These are phyloP conservation scores for Fusarium sp. DNA, from an alignment of 2,329 filamentous ascomycete genomes.

Conservation along the genomic window DNA sequence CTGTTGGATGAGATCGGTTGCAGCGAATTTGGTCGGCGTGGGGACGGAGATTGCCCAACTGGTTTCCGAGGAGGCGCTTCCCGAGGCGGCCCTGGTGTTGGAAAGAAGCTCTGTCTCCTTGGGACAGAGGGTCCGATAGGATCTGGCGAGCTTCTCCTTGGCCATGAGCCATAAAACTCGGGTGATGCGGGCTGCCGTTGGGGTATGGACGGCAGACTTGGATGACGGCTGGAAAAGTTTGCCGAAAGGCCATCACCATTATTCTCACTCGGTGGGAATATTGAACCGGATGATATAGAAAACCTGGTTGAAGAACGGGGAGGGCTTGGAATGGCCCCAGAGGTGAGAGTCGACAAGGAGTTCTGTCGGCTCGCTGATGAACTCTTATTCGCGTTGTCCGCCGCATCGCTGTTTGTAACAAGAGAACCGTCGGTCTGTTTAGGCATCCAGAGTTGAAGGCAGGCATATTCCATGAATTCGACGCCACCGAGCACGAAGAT, in stretches of 20 bases:
- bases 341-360: conserved; percentile 27
- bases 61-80: conserved; percentile 28
- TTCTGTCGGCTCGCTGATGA: conserved; percentile 21
- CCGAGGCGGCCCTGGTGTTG: conserved; percentile 11
- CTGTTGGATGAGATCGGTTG: conserved; percentile 10
- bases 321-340: neutral
- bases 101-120: conserved; percentile 21
- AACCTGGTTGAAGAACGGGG: conserved; percentile 6
- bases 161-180: conserved; percentile 29
- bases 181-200: conserved; percentile 31
- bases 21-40: conserved; percentile 26
- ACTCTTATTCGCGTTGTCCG: conserved; percentile 13
- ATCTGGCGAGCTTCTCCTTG: conserved; percentile 28
- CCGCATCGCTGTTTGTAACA: conserved; percentile 42
- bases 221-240: conserved; percentile 15
- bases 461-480: conserved; percentile 43
- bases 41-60: conserved; percentile 32
- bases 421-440: conserved; percentile 43
- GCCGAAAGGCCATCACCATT: conserved; percentile 8
- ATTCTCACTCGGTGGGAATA: conserved; percentile 1
- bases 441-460: conserved; percentile 48
- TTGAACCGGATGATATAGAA: neutral
- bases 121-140: conserved; percentile 25
- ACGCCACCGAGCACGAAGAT: conserved; percentile 44
- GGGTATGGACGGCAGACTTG: conserved; percentile 33